These are phyloP conservation scores for Piloderma croceum DNA, from an alignment of 768 basidiomycete genomes.

Conservation along the genomic window DNA sequence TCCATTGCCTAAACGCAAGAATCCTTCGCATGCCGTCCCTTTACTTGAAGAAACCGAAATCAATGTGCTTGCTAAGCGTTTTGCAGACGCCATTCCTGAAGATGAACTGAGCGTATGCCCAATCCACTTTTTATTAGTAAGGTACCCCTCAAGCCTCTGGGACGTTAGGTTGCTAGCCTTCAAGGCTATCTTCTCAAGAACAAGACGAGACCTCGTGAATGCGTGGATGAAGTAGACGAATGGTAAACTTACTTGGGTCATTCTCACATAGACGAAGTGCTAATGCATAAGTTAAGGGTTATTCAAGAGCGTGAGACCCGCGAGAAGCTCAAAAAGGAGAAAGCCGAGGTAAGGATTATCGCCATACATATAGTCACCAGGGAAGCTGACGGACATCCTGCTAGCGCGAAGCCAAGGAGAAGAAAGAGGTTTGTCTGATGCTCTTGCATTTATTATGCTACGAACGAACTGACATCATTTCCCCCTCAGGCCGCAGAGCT, in stretches of 20 bases:
- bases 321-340: slow-evolving; percentile 76
- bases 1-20: slow-evolving; percentile 62
- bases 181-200: slow-evolving; percentile 88
- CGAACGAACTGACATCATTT: slow-evolving; percentile 6
- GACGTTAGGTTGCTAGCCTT: slow-evolving; percentile 63
- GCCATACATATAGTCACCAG: not conserved
- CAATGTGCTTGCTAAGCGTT: slow-evolving; percentile 70
- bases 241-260: slow-evolving; percentile 41
- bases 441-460: slow-evolving; percentile 4
- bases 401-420: slow-evolving; percentile 77
- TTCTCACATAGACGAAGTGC: slow-evolving; percentile 7
- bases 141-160: not conserved
- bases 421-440: slow-evolving; percentile 47
- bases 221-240: slow-evolving; percentile 70
- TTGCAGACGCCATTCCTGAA: slow-evolving; percentile 80
- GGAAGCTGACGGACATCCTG: slow-evolving; percentile 5
- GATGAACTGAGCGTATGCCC: slow-evolving; percentile 70
- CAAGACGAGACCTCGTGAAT: slow-evolving; percentile 83
- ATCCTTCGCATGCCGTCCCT: slow-evolving; percentile 52
- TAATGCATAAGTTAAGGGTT: slow-evolving; percentile 34
- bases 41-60: slow-evolving; percentile 73
- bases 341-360: slow-evolving; percentile 41
- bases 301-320: slow-evolving; percentile 76
- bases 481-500: slow-evolving; percentile 28
- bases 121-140: slow-evolving; percentile 6